These are phyloP conservation scores for Irpex rosettiformis DNA, from an alignment of 1,284 basidiomycete species.

Conservation along the genomic window DNA sequence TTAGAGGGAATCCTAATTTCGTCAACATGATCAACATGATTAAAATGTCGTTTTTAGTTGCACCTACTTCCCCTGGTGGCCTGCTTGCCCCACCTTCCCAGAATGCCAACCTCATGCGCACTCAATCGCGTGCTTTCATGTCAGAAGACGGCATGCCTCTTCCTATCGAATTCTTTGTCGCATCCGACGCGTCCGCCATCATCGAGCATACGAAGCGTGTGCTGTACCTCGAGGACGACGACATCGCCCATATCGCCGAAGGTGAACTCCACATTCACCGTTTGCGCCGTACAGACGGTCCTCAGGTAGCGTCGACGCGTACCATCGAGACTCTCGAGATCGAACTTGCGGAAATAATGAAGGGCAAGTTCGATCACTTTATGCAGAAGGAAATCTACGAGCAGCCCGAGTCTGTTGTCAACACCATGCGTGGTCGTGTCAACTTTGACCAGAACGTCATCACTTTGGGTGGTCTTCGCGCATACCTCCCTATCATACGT, in stretches of 20 bases:
- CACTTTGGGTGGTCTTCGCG: slow-evolving; percentile 93
- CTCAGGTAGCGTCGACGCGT: slow-evolving; percentile 76
- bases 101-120: slow-evolving; percentile 81
- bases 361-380: slow-evolving; percentile 99
- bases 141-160: slow-evolving; percentile 98
- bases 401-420: slow-evolving; percentile 99
- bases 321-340: slow-evolving; percentile 99
- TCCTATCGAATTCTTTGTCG: slow-evolving; percentile 99
- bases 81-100: slow-evolving; percentile 79
- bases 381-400: slow-evolving; percentile 99
- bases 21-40: neutral
- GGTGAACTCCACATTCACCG: slow-evolving; percentile 99
- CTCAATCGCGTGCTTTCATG: slow-evolving; percentile 97
- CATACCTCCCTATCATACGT: slow-evolving; percentile 94
- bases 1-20: too few relatives aligned
- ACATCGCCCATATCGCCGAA: slow-evolving; percentile 96
- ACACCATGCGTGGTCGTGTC: slow-evolving; percentile 99
- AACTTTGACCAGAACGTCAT: slow-evolving; percentile 95
- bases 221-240: slow-evolving; percentile 98
- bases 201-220: slow-evolving; percentile 99
- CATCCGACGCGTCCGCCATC: slow-evolving; percentile 95
- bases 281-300: slow-evolving; percentile 78
- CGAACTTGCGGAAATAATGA: slow-evolving; percentile 99
- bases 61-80: slow-evolving; percentile 48
- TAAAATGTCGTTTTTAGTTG: slow-evolving; percentile 16